These are phyloP conservation scores for Lactarius hengduanensis DNA, from an alignment of 768 basidiomycete species.

Conservation along the genomic window DNA sequence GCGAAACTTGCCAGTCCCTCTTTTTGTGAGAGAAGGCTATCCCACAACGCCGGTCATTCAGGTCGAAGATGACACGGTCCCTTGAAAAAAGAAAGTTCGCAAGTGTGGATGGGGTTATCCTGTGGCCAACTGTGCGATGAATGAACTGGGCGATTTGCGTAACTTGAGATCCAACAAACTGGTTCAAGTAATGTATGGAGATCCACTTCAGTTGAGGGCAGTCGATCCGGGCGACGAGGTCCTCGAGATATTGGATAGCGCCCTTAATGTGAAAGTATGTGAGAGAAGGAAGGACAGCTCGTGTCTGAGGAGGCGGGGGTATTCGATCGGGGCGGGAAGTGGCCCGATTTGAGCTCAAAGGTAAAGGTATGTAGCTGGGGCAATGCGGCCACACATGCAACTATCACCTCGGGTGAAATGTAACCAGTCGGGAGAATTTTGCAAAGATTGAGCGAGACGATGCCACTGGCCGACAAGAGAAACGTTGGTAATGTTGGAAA, in stretches of 20 bases:
- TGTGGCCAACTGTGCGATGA: not conserved
- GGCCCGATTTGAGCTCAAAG: not conserved
- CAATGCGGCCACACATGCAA: not conserved
- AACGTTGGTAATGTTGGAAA: not conserved
- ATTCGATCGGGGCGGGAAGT: not conserved
- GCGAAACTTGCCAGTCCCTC: too few species aligned
- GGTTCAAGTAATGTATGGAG: not conserved
- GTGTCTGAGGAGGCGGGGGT: not conserved
- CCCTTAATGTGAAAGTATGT: not conserved
- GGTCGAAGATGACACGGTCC: too few species aligned
- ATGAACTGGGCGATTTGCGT: not conserved
- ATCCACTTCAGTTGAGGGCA: not conserved
- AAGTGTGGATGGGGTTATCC: too few species aligned
- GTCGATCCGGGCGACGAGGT: not conserved
- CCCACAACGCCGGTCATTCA: too few species aligned
- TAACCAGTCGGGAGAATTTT: not conserved
- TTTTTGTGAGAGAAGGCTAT: too few species aligned
- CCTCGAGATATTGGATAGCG: not conserved
- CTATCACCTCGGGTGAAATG: not conserved
- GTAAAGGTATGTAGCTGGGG: not conserved
- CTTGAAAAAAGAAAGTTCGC: too few species aligned
- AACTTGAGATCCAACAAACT: not conserved
- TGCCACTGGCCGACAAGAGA: not conserved
- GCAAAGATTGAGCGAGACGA: not conserved
- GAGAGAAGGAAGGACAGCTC: not conserved